Conservation (phyloP, 1,284 basidiomycete species). For the Microbotryum intermedium region DNA sequence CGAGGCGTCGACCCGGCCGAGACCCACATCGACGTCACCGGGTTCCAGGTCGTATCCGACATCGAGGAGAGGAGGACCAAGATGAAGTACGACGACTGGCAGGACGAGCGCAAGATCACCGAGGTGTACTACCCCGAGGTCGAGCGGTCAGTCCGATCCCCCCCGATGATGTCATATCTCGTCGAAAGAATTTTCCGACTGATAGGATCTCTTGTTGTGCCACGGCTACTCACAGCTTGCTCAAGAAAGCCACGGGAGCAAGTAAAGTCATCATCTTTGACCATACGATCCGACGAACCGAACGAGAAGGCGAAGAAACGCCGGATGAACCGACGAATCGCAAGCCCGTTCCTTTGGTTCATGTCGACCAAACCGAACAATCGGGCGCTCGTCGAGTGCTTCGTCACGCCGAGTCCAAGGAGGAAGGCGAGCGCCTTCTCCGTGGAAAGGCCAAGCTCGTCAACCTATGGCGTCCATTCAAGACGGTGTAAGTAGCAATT, state of each 20-base stretch:
- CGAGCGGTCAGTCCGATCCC: slow-evolving; percentile 37
- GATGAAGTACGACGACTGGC: slow-evolving; percentile 43
- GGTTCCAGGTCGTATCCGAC: slow-evolving; percentile 49
- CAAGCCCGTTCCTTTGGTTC: slow-evolving; percentile 46
- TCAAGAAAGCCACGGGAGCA: slow-evolving; percentile 56
- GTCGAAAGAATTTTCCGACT: neutral
- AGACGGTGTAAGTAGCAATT: too few species aligned
- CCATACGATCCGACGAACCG: slow-evolving; percentile 49
- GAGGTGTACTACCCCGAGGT: slow-evolving; percentile 55
- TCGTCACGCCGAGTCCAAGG: slow-evolving; percentile 48
- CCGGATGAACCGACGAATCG: slow-evolving; percentile 43
- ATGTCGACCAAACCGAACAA: slow-evolving; percentile 50
- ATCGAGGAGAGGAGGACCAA: slow-evolving; percentile 36
- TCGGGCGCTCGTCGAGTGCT: slow-evolving; percentile 48
- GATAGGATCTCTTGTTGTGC: neutral
- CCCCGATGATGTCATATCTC: neutral
- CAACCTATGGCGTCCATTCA: slow-evolving; percentile 62
- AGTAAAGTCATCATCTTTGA: slow-evolving; percentile 54
- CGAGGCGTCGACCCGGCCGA: slow-evolving; percentile 49
- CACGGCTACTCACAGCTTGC: slow-evolving; percentile 37
- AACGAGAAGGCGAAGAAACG: slow-evolving; percentile 38
- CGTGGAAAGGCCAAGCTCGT: slow-evolving; percentile 37
- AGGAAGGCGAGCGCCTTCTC: slow-evolving; percentile 40
- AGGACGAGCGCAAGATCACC: slow-evolving; percentile 47
- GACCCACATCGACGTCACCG: slow-evolving; percentile 49